phyloP scores from a whole-genome alignment of 2,329 filamentous ascomycete genomes.

The Cercospora sp. region DNA sequence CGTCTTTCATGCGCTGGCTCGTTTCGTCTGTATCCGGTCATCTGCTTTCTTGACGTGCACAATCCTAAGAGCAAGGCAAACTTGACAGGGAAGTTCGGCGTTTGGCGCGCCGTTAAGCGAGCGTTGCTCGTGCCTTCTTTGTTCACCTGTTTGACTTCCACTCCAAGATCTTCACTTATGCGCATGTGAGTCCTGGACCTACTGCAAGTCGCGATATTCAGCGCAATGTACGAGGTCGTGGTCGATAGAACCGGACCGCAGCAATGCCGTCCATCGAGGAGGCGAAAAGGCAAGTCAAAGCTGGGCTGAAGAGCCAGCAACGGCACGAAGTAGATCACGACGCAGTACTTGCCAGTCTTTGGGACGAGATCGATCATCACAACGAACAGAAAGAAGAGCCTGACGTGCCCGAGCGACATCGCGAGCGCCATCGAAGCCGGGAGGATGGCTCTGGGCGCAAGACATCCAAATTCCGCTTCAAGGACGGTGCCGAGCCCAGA shows the following conservation, averaged over 20 bases:
- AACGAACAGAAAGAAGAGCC: conserved; percentile 27
- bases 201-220: background rate
- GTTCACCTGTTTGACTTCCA: background rate
- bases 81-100: background rate
- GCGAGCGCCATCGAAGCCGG: conserved; percentile 1
- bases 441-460: conserved; percentile 3
- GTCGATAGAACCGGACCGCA: conserved; percentile 7
- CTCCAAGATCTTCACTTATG: background rate
- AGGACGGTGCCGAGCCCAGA: conserved; percentile 27
- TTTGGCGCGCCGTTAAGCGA: conserved; percentile 1
- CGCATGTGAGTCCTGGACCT: background rate
- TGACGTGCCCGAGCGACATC: conserved; percentile 14
- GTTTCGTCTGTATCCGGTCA: conserved; percentile 16
- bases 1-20: conserved; percentile 14
- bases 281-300: conserved; percentile 35
- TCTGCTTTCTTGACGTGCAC: conserved; percentile 15
- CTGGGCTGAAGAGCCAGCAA: conserved; percentile 23
- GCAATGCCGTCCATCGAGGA: conserved; percentile 39
- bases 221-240: conserved; percentile 12
- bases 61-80: conserved; percentile 10
- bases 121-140: background rate
- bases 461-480: conserved; percentile 36
- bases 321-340: conserved; percentile 34
- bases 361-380: conserved; percentile 39
- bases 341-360: conserved; percentile 35